A percentile compares a stretch with the other conserved stretches of the same genome.
phyloP scores from a whole-genome alignment of 2,329 filamentous ascomycete genomes.

The Aspergillus japonicus region DNA sequence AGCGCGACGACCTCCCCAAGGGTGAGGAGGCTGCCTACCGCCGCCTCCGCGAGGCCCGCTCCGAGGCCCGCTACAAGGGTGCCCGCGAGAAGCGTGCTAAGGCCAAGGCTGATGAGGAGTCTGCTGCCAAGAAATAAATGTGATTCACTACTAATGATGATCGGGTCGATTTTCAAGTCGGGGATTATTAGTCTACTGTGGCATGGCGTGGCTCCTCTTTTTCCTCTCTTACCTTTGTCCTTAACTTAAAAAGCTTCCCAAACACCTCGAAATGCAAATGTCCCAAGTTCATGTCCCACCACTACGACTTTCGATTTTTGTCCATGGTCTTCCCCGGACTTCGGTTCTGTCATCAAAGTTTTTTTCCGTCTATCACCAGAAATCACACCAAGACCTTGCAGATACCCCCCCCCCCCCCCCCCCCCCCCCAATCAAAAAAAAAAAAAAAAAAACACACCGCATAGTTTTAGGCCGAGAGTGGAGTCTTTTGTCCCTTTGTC shows the following conservation, averaged over 20 bases:
- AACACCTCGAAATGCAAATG: conserved; percentile 41
- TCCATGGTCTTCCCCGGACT: not conserved
- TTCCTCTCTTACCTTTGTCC: conserved; percentile 32
- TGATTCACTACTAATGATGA: conserved; percentile 42
- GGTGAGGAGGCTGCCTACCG: conserved; percentile 83
- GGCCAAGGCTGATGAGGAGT: conserved; percentile 71
- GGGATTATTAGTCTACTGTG: conserved; percentile 37
- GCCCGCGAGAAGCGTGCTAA: conserved; percentile 89
- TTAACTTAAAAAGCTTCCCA: conserved; percentile 37
- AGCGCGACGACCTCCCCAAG: conserved; percentile 76
- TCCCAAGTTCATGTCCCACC: conserved; percentile 26
- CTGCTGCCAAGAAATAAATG: conserved; percentile 54
- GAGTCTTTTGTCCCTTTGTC: no score
- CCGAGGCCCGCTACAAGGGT: conserved; percentile 77
- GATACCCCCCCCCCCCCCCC: not conserved
- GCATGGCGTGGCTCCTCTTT: conserved; percentile 39
- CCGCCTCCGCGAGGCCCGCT: conserved; percentile 79
- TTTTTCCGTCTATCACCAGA: not conserved
- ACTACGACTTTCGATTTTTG: not conserved
- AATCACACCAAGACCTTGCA: not conserved
- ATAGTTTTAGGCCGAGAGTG: no score
- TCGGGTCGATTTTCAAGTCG: conserved; percentile 39
- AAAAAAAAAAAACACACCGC: no score
- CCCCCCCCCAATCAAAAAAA: no score
- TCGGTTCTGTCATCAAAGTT: not conserved